These are phyloP conservation scores for Scenedesmus sp. DNA, from an alignment of 163 green algal species.

Conservation along the genomic window DNA sequence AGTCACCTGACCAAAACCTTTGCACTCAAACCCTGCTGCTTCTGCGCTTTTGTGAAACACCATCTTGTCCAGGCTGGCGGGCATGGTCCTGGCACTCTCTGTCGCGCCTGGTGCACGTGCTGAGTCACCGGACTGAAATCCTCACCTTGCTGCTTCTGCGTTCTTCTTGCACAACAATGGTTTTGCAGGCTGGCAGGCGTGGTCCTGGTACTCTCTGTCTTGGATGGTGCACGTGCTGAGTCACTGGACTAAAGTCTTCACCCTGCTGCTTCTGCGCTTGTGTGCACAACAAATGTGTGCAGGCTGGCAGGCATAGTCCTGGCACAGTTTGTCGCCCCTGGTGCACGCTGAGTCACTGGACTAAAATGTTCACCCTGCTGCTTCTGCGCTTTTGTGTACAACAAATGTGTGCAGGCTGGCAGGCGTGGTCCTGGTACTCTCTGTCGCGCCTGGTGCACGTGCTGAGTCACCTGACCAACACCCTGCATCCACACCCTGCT, in stretches of 20 bases:
- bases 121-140: neutral
- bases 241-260: too few relatives aligned
- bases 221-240: neutral
- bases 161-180: neutral
- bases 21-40: neutral
- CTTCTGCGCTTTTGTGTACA: neutral
- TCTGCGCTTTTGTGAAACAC: neutral
- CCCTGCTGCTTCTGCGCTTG: too few relatives aligned
- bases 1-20: too few relatives aligned
- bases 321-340: neutral
- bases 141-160: too few relatives aligned
- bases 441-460: constrained; percentile 20
- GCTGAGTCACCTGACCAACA: neutral
- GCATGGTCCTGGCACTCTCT: constrained; percentile 26
- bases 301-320: neutral
- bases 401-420: neutral
- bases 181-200: constrained; percentile 9
- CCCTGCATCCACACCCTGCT: too few relatives aligned
- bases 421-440: constrained; percentile 24
- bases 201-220: neutral
- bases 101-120: constrained; percentile 16
- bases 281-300: neutral
- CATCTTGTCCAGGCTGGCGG: neutral
- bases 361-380: neutral
- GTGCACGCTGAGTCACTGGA: neutral